These are phyloP conservation scores for Aspergillus neoniger DNA, from an alignment of 2,329 filamentous ascomycete genomes.

Conservation along the genomic window DNA sequence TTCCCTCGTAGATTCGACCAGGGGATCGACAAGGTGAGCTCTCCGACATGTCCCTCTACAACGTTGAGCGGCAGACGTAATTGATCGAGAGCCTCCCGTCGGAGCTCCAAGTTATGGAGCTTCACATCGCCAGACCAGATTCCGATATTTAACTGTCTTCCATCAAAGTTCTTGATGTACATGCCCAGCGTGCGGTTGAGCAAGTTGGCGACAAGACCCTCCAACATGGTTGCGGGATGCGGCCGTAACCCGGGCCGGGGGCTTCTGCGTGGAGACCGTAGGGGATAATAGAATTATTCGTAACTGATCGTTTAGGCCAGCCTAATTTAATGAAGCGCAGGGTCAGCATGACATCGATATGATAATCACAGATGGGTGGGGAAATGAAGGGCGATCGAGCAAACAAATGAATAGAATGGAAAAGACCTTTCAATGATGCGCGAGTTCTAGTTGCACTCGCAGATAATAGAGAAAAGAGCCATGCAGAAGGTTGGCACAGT, in stretches of 20 bases:
- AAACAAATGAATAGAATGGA: slow-evolving; percentile 8
- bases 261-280: slow-evolving; percentile 11
- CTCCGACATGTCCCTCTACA: slow-evolving; percentile 87
- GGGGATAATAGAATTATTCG: neutral
- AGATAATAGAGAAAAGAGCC: slow-evolving; percentile 24
- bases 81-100: slow-evolving; percentile 93
- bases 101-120: slow-evolving; percentile 86
- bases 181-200: slow-evolving; percentile 99
- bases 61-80: slow-evolving; percentile 96
- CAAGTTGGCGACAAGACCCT: slow-evolving; percentile 93
- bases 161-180: slow-evolving; percentile 99
- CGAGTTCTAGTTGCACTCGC: slow-evolving; percentile 27
- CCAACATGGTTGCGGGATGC: slow-evolving; percentile 74
- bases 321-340: slow-evolving; percentile 7
- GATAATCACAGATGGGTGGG: neutral
- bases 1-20: slow-evolving; percentile 97
- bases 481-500: slow-evolving; percentile 29
- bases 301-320: slow-evolving; percentile 6
- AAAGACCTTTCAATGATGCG: slow-evolving; percentile 20
- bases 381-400: slow-evolving; percentile 7
- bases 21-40: slow-evolving; percentile 88
- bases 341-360: slow-evolving; percentile 11
- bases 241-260: slow-evolving; percentile 75
- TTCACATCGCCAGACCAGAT: slow-evolving; percentile 99
- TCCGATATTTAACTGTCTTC: slow-evolving; percentile 94